Evolutionary conservation across 306 rosid species (phyloP), one percentile per base, ranked within the genome.

Genomic region (Adenanthera pavonina): DNA sequence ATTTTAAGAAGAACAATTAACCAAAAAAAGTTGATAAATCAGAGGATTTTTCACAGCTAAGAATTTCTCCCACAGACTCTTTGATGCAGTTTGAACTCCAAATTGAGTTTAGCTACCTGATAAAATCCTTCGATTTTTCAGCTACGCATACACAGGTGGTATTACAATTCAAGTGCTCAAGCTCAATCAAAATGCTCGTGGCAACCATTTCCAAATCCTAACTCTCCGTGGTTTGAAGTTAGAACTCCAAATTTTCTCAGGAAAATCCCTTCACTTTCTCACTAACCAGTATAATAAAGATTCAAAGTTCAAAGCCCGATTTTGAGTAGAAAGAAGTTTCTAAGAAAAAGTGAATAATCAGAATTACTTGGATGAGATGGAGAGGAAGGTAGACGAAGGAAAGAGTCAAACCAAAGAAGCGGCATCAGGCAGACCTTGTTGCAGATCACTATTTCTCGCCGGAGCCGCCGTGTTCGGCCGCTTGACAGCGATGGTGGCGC

Each of bases 401-500:
- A 47, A 44, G 20, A 46, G 65, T 88, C 83, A 90, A 46, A 89
- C 93, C 85, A 89, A 76, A 69, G 62, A 66, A 33, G 89, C 69
- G 53, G 89, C 87, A 80, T 91, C 91, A 1, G 91, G 90, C 77
- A 86, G 71, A 77, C 91, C 90, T 77, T 88, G 93, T 49, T 78
- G 92, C 16, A 64, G 49, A 82, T 87, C 92, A 57, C 47, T 60
- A 5, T 82, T 80, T 80, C 92, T 80, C 3, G 70, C 77, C 69
- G 83, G 69, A 51, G 76, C 80, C 4, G 79, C 19, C 6, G 68
- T 17, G 15, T 10, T 67, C n/a, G 40, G 79, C 16, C 82, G 85
- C 53, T 81, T 88, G 4, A 84, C 80, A 46, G 85, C 41, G 47
- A 92, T 56, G 20, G 53, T 47, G 46, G 94, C 91, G 7, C 97